Evolutionary conservation across 345 rosid genomes (phyloP), one percentile per base, ranked within the genome.

Genomic region (Hibiscus trionum): DNA sequence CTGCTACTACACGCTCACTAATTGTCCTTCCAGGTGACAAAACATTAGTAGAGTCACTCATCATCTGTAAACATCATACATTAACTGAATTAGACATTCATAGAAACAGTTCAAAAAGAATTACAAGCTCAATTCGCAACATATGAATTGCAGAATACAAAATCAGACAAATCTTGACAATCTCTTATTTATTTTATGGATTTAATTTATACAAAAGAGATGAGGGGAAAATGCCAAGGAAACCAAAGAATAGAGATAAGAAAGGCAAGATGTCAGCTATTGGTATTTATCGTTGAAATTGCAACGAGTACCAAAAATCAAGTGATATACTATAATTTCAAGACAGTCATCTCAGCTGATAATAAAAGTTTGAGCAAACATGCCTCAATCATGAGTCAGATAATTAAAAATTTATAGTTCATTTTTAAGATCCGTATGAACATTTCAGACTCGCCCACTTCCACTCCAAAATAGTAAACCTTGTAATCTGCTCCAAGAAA

Each of bases 21-120:
- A 69, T 80, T 76, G 97, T 92, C 87, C 99, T 90, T 80, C 99
- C 99, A 61, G 97, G 97, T 49, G 99, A 89, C 74, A 95, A 75
- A 60, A 95, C 82, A 87, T 95, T 95, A 73, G 99, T 95, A 24
- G 99, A 95, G 82, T 95, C 99, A 59, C 97, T 95, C 99, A 92
- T 92, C 99, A 95, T 95, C 99, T 95, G 85, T 16, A 67, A 61
- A 79, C 1, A 14, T 47, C 7, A 53, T 27, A 63, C 79, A 70
- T 70, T 49, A 29, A 55, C 70, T 10, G 39, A 42, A 59, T 44
- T 42, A 27, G 27, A 71, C 21, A 44, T 31, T 61, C 11, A 6
- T 42, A 27, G 39, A 14, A 44, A 49, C 37, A 58, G 15, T 57
- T 59, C 16, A 0, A 24, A 68, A 37, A 14, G 49, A 68, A 7